phyloP scores from a whole-genome alignment of 495 filamentous ascomycete genomes.

The Oidiodendron maius region DNA sequence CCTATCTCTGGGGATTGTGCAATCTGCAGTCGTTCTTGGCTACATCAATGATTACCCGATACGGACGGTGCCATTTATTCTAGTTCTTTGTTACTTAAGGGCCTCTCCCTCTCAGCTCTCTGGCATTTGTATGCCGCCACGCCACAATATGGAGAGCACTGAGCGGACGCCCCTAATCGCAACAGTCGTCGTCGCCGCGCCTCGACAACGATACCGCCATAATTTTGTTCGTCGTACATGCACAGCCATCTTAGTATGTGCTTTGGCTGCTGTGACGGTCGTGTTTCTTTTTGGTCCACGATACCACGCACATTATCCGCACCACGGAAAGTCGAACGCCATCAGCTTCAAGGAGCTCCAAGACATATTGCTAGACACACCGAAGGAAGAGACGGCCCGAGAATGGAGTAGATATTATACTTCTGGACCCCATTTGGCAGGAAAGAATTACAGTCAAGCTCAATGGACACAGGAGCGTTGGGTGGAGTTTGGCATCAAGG shows the following conservation, averaged over 20 bases:
- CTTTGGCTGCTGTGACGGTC: conserved; percentile 52
- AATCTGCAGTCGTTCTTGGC: too few species aligned
- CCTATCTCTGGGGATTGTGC: too few species aligned
- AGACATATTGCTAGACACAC: conserved; percentile 63
- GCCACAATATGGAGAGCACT: conserved; percentile 38
- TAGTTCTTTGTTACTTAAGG: neutral
- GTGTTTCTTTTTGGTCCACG: conserved; percentile 43
- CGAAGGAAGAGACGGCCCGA: conserved; percentile 57
- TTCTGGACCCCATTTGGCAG: conserved; percentile 77
- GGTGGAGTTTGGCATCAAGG: conserved; percentile 73
- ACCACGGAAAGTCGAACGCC: conserved; percentile 29
- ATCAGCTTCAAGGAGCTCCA: conserved; percentile 63
- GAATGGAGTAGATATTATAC: conserved; percentile 95
- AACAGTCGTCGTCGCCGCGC: conserved; percentile 44
- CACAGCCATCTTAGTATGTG: conserved; percentile 51
- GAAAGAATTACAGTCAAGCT: conserved; percentile 72
- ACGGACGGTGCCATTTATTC: conserved; percentile 4
- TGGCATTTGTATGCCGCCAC: too few species aligned
- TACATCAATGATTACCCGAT: too few species aligned
- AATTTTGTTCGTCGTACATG: conserved; percentile 65
- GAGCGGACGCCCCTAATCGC: conserved; percentile 59
- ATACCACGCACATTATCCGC: conserved; percentile 22
- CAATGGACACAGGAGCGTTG: conserved; percentile 83
- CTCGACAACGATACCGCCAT: conserved; percentile 62
- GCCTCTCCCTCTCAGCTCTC: too few species aligned